Evolutionary conservation across 257 asterid species (phyloP).

Genomic region (Cynanchum wilfordii): DNA sequence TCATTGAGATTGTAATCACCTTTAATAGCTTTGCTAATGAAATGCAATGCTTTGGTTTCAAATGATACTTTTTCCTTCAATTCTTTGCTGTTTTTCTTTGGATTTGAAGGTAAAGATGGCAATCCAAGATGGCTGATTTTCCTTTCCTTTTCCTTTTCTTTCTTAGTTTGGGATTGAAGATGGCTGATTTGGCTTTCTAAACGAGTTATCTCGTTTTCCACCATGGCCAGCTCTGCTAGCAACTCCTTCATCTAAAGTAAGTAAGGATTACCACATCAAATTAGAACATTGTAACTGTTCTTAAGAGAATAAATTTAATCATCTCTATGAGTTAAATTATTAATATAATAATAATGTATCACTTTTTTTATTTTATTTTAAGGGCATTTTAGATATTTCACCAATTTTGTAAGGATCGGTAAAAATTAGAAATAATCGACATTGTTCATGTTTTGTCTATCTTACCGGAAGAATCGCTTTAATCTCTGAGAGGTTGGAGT

Average conservation of each 20-base stretch:
- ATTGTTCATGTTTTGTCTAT: too few relatives aligned
- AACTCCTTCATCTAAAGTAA: conserved; percentile 57
- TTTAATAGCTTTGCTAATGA: conserved; percentile 79
- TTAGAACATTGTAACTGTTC: too few relatives aligned
- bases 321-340: too few relatives aligned
- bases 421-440: too few relatives aligned
- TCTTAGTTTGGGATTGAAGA: conserved; percentile 45
- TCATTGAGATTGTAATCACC: conserved; percentile 62
- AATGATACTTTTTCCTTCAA: conserved; percentile 32
- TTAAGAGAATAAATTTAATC: too few relatives aligned
- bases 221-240: conserved; percentile 58
- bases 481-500: too few relatives aligned
- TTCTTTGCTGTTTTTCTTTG: conserved; percentile 15
- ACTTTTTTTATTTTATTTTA: too few relatives aligned
- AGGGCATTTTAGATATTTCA: too few relatives aligned
- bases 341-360: too few relatives aligned
- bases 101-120: conserved; percentile 35
- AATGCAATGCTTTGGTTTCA: conserved; percentile 71
- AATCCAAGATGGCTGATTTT: conserved; percentile 13
- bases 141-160: conserved; percentile 31
- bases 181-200: conserved; percentile 62
- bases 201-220: conserved; percentile 62
- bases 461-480: too few relatives aligned
- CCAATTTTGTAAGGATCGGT: too few relatives aligned
- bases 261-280: too few relatives aligned